Percentiles rank a stretch among this genome's conserved stretches.
Conservation (phyloP, 257 asterid species). For the Forsythia viridissima region DNA sequence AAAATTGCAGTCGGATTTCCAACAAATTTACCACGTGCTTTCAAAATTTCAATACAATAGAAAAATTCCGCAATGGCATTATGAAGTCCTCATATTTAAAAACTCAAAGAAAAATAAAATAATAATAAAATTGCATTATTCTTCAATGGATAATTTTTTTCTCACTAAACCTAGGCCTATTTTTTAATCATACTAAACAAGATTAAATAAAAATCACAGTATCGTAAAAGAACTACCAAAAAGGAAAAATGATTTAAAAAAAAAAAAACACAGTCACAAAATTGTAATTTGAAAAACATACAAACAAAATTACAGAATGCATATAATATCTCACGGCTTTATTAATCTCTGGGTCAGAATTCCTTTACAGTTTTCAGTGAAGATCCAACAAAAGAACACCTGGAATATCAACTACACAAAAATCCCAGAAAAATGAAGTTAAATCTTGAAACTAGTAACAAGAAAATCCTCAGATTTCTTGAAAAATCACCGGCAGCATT, state of each 20-base stretch:
- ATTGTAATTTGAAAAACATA: background rate
- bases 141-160: background rate
- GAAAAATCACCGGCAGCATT: slow-evolving; percentile 26
- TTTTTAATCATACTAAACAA: background rate
- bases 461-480: slow-evolving; percentile 21
- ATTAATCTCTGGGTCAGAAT: too few species aligned
- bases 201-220: slow-evolving; percentile 11
- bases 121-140: background rate
- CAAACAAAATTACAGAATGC: too few species aligned
- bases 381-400: background rate
- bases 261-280: background rate
- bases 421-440: background rate
- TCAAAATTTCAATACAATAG: background rate
- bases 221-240: background rate
- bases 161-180: background rate
- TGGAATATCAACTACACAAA: slow-evolving; percentile 4
- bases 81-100: background rate
- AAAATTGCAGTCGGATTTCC: background rate
- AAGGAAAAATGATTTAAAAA: background rate
- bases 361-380: too few species aligned
- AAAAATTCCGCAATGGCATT: background rate
- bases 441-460: background rate
- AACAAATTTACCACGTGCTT: background rate
- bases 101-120: background rate
- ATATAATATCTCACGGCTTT: too few species aligned